Conservation (phyloP, 1,139 yeast species). For the Pichia sp. region DNA sequence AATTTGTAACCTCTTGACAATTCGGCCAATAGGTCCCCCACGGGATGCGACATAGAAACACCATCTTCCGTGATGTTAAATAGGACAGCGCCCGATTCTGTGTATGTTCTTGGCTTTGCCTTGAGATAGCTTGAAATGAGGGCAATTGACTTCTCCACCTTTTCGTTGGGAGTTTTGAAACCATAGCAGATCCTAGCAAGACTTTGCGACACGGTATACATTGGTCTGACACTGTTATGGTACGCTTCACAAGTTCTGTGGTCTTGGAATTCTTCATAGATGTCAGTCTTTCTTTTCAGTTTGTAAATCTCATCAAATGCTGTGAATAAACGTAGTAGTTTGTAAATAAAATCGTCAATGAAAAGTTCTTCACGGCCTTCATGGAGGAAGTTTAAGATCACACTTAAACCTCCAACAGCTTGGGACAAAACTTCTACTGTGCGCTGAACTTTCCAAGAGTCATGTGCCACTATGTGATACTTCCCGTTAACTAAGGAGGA, state of each 20-base stretch:
- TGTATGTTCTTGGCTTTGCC: conserved; percentile 9
- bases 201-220: conserved; percentile 44
- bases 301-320: conserved; percentile 56
- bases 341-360: conserved; percentile 18
- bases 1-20: conserved; percentile 36
- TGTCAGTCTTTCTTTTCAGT: conserved; percentile 57
- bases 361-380: conserved; percentile 23
- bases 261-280: conserved; percentile 59
- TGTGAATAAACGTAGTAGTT: conserved; percentile 21
- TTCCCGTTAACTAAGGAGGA: conserved; percentile 5
- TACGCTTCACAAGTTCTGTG: conserved; percentile 46
- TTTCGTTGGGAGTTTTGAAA: conserved; percentile 21
- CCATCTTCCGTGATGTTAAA: conserved; percentile 35
- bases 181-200: conserved; percentile 38
- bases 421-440: conserved; percentile 8
- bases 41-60: conserved; percentile 56
- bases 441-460: conserved; percentile 13
- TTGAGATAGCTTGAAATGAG: conserved; percentile 33
- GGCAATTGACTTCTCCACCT: conserved; percentile 28
- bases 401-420: conserved; percentile 23
- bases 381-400: conserved; percentile 25
- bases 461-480: not conserved
- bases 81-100: conserved; percentile 15
- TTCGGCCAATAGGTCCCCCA: conserved; percentile 50
- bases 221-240: conserved; percentile 36